A percentile compares a stretch with the other conserved stretches of the same genome.
These are phyloP conservation scores for Schwanniomyces pseudopolymorphus DNA, from an alignment of 805 yeast species.

Conservation along the genomic window DNA sequence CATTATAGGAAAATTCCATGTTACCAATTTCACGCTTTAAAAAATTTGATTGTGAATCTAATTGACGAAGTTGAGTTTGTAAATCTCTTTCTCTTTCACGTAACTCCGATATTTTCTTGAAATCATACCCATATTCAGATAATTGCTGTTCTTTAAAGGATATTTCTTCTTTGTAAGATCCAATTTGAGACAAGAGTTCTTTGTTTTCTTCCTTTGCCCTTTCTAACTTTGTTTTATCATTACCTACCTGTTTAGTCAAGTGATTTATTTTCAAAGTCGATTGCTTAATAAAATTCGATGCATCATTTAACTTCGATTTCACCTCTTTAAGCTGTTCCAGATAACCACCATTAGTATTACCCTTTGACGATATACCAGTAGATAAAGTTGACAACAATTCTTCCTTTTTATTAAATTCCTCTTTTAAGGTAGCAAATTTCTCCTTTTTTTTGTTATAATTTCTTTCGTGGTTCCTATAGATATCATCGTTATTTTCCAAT, in stretches of 20 bases:
- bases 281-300: constrained; percentile 58
- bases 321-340: constrained; percentile 65
- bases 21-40: constrained; percentile 66
- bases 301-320: constrained; percentile 53
- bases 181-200: constrained; percentile 42
- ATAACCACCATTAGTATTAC: constrained; percentile 75
- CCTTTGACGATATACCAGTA: constrained; percentile 87
- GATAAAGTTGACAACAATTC: constrained; percentile 79
- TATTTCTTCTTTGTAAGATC: constrained; percentile 38
- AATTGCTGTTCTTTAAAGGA: constrained; percentile 42
- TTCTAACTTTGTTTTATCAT: constrained; percentile 47
- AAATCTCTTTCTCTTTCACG: constrained; percentile 46
- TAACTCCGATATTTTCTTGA: constrained; percentile 42
- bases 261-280: constrained; percentile 58
- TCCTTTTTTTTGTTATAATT: constrained; percentile 46
- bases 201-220: constrained; percentile 54
- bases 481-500: constrained; percentile 33
- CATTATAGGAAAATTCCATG: constrained; percentile 70
- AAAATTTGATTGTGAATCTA: constrained; percentile 49
- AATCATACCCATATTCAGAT: constrained; percentile 55
- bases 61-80: constrained; percentile 42
- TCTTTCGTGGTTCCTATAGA: constrained; percentile 41
- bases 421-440: constrained; percentile 45
- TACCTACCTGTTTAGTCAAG: constrained; percentile 50
- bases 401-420: constrained; percentile 57